These are phyloP conservation scores for Kuraishia borneana DNA, from an alignment of 805 yeast species.

Conservation along the genomic window DNA sequence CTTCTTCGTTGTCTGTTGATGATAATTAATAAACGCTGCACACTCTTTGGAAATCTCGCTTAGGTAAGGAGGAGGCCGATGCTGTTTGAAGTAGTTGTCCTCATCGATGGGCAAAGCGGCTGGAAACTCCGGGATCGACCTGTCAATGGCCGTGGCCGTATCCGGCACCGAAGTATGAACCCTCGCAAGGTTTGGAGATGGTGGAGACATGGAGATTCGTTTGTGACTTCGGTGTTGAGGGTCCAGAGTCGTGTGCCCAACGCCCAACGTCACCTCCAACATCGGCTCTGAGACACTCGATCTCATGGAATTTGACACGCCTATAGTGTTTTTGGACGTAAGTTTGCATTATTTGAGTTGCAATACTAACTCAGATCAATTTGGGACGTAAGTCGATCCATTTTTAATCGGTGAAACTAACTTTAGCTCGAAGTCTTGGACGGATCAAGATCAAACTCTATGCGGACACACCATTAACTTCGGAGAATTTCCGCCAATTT, in stretches of 20 bases:
- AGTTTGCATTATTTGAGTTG: constrained; percentile 9
- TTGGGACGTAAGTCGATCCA: constrained; percentile 15
- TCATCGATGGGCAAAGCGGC: constrained; percentile 68
- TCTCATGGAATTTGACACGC: constrained; percentile 5
- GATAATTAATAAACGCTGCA: constrained; percentile 47
- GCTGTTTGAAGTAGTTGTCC: constrained; percentile 61
- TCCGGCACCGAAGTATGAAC: constrained; percentile 65
- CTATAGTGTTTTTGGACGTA: constrained; percentile 31
- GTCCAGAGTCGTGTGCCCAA: too few species aligned
- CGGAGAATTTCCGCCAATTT: constrained; percentile 40
- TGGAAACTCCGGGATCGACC: constrained; percentile 64
- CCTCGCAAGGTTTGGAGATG: constrained; percentile 10
- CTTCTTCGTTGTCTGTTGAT: constrained; percentile 28
- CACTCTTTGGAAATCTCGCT: constrained; percentile 48
- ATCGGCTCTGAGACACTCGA: too few species aligned
- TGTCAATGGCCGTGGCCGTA: constrained; percentile 64
- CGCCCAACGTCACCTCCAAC: too few species aligned
- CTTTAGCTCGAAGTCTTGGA: constrained; percentile 20
- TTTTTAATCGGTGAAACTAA: background rate
- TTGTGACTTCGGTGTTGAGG: too few species aligned
- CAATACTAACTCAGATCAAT: constrained; percentile 8
- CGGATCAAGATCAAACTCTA: constrained; percentile 33
- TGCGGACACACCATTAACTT: constrained; percentile 29
- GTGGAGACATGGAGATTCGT: constrained; percentile 7
- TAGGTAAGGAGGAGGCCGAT: constrained; percentile 66